Evolutionary conservation across 768 basidiomycete genomes (phyloP), one percentile per base, ranked within the genome.

Genomic region (Termitomyces sp.): DNA sequence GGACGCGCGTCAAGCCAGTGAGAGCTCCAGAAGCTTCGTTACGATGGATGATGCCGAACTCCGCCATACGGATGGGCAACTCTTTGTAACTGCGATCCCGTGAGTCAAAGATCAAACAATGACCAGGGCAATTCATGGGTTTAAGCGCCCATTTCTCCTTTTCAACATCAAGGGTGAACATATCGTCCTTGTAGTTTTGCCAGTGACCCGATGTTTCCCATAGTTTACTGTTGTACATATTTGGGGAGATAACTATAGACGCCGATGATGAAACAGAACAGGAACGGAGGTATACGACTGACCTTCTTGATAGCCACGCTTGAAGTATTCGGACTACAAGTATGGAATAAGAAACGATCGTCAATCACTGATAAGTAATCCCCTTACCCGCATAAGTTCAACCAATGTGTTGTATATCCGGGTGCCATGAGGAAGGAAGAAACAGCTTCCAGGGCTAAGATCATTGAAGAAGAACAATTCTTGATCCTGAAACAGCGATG

Each of bases 401-500:
- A 95, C 72, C 42, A 99, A 82, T 13, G 92, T 80, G 72, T 98
- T 98, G 75, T 98, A 98, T 72, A 99, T 94, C 60, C 96, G 81
- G 2, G 96, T 93, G 27, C 97, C 97, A 67, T 98, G 94, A 14
- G 97, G 97, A 56, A 98, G 80, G 83, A 94, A 98, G 84, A 99
- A 98, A 56, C 88, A 88, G 68, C 87, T 91, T 59, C 97, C 97
- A 2, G 97, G 97, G 64, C 92, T 94, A 41, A 94, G 75, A 60
- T 98, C 97, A 70, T 97, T 92, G 83, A 98, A 98, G 81, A 98
- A 96, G 81, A 94, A 99, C 9, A 99, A 76, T 64, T 99, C 97
- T 79, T 99, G 97, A 64, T 98, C 94, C 83, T 85, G 64, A 24
- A 56, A 53, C 3, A 3, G 50, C n/a, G 5, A 10, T 57, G 5